Evolutionary conservation across 495 filamentous ascomycete genomes (phyloP).

Genomic region (Delitschia confertaspora): DNA sequence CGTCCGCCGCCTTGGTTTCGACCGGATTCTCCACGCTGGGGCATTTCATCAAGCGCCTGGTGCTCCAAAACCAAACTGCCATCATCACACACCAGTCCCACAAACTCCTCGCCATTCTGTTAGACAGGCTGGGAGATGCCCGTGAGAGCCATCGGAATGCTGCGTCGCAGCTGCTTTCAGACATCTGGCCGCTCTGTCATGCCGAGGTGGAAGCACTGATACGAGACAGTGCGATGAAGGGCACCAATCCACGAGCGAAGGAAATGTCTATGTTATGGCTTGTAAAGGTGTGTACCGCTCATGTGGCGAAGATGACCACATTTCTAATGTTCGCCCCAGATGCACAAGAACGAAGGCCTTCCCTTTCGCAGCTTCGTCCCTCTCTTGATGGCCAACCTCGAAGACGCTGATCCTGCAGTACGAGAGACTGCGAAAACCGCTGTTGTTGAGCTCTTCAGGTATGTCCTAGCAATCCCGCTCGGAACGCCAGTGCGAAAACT

Average conservation of each 20-base stretch:
- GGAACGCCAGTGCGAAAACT: conserved; percentile 7
- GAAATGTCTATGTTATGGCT: conserved; percentile 80
- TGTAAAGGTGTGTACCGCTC: conserved; percentile 39
- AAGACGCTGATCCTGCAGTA: conserved; percentile 80
- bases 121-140: conserved; percentile 81
- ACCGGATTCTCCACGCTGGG: conserved; percentile 77
- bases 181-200: conserved; percentile 58
- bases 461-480: conserved; percentile 25
- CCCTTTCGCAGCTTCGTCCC: conserved; percentile 77
- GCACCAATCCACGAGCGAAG: conserved; percentile 73
- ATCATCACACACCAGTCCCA: conserved; percentile 55
- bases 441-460: conserved; percentile 80
- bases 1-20: conserved; percentile 53
- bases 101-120: conserved; percentile 58
- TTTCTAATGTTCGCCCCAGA: conserved; percentile 40
- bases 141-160: conserved; percentile 70
- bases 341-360: conserved; percentile 66
- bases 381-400: conserved; percentile 69
- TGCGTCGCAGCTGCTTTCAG: conserved; percentile 62
- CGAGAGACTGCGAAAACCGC: conserved; percentile 72
- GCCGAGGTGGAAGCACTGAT: conserved; percentile 71
- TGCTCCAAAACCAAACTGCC: conserved; percentile 67
- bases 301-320: neutral
- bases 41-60: conserved; percentile 74
- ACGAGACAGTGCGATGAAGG: conserved; percentile 64